These are phyloP conservation scores for Sesbania bispinosa DNA, from an alignment of 306 rosid genomes.

Conservation along the genomic window DNA sequence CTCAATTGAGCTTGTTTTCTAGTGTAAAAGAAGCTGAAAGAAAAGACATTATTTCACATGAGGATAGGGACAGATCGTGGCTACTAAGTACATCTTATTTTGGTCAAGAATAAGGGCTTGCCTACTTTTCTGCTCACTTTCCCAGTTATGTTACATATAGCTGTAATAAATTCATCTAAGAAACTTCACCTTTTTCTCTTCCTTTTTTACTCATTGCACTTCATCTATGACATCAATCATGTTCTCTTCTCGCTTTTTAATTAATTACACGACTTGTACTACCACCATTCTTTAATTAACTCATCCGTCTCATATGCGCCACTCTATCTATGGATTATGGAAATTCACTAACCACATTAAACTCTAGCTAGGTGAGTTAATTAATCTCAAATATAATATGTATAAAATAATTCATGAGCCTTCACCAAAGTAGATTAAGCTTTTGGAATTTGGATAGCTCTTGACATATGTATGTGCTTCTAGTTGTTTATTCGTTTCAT, in stretches of 20 bases:
- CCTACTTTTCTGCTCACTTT: slow-evolving; percentile 21
- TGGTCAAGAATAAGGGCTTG: slow-evolving; percentile 16
- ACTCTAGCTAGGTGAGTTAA: too few relatives aligned
- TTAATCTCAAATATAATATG: too few relatives aligned
- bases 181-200: slow-evolving; percentile 2
- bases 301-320: too few relatives aligned
- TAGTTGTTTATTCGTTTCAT: not conserved
- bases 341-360: too few relatives aligned
- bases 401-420: not conserved
- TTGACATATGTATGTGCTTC: not conserved
- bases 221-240: slow-evolving; percentile 18
- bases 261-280: too few relatives aligned
- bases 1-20: slow-evolving; percentile 30
- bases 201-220: not conserved
- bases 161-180: not conserved
- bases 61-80: slow-evolving; percentile 38
- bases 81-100: slow-evolving; percentile 13
- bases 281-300: too few relatives aligned
- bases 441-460: not conserved
- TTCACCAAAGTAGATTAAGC: not conserved
- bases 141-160: slow-evolving; percentile 4
- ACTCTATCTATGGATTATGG: too few relatives aligned
- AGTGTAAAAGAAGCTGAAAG: slow-evolving; percentile 36
- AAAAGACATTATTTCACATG: slow-evolving; percentile 37
- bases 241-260: not conserved